These are phyloP conservation scores for Vitis rotundifolia DNA, from an alignment of 164 flowering plant species.

Conservation along the genomic window DNA sequence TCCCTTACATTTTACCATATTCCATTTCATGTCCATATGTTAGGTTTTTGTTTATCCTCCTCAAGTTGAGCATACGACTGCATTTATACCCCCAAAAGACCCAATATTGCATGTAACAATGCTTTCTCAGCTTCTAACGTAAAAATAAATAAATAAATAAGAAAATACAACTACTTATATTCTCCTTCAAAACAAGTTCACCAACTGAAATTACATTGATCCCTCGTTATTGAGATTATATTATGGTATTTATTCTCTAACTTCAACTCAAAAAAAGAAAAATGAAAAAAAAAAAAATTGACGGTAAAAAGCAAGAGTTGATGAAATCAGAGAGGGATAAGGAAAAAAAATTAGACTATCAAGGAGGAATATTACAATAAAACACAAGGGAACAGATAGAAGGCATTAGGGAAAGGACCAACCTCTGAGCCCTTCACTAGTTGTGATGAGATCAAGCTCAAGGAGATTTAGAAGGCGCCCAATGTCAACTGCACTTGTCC, in stretches of 20 bases:
- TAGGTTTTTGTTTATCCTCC: no score
- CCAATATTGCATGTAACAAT: no score
- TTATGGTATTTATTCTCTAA: not conserved
- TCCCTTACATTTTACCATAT: not conserved
- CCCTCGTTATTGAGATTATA: no score
- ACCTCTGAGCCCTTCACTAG: conserved; percentile 59
- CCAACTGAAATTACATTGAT: no score
- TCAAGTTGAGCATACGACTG: no score
- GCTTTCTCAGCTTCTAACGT: no score
- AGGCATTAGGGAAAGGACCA: conserved; percentile 9
- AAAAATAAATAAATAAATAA: no score
- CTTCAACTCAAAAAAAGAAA: not conserved
- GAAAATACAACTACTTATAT: no score
- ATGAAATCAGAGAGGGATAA: not conserved
- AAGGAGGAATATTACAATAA: not conserved
- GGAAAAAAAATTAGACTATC: not conserved
- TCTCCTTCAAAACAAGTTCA: no score
- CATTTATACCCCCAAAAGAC: no score
- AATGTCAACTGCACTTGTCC: conserved; percentile 83
- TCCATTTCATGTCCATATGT: not conserved
- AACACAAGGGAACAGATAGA: not conserved
- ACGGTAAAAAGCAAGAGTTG: not conserved
- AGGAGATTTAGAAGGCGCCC: conserved; percentile 72
- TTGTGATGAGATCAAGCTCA: conserved; percentile 67
- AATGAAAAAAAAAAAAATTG: not conserved